Percentiles rank a stretch among this genome's conserved stretches.
Conservation (phyloP, 352 stramenopile genomes). For the Phytopythium aichiense region DNA sequence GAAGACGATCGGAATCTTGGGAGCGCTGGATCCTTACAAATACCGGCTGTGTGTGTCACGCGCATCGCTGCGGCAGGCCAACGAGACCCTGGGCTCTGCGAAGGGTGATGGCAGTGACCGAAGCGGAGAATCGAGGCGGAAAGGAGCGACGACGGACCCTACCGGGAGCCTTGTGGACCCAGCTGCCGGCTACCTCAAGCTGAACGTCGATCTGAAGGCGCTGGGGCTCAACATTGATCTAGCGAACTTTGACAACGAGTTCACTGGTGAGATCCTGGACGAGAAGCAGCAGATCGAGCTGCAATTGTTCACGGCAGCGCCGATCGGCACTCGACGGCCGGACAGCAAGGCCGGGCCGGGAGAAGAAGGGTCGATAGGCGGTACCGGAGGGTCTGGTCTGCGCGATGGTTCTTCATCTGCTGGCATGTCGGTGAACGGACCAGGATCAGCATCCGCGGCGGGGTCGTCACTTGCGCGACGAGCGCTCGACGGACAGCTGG, state of each 20-base stretch:
- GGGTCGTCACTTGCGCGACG: conserved; percentile 4
- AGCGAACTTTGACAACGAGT: conserved; percentile 47
- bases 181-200: conserved; percentile 28
- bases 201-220: conserved; percentile 58
- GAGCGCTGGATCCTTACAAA: conserved; percentile 95
- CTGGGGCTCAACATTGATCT: conserved; percentile 54
- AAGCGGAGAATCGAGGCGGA: conserved; percentile 22
- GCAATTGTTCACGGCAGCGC: conserved; percentile 78
- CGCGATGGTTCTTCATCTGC: conserved; percentile 2
- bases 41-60: conserved; percentile 86
- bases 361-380: neutral
- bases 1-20: conserved; percentile 95
- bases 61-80: conserved; percentile 60
- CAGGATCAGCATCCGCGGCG: conserved; percentile 14
- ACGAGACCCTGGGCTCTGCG: conserved; percentile 25
- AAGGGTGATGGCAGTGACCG: neutral
- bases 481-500: conserved; percentile 4
- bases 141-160: conserved; percentile 11
- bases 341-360: conserved; percentile 19
- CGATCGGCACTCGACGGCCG: conserved; percentile 74
- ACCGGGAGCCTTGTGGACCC: conserved; percentile 14
- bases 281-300: conserved; percentile 88
- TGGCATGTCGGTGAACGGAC: conserved; percentile 21
- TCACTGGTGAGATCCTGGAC: conserved; percentile 58
- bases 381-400: conserved; percentile 6